Base-by-base conservation (phyloP, 345 rosid species). In the Eucalyptus guilfoylei region DNA sequence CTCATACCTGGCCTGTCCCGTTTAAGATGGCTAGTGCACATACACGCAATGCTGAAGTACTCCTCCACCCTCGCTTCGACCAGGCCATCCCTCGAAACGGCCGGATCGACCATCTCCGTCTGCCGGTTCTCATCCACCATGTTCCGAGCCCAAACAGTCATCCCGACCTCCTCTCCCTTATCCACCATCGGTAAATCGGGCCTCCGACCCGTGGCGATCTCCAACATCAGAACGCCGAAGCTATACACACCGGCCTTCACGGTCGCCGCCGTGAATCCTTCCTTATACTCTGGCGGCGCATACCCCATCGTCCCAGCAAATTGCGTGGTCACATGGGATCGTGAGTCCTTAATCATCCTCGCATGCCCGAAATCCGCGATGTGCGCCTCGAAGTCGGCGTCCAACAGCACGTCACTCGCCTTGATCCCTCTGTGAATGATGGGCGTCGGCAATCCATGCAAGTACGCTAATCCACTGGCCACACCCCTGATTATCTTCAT, bases 231-330 rank as follows among this genome's bases (percentile, higher is more conserved):
- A 21, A 97, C 88, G 6, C 99, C 99, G 12, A 96, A 96, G 64
- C 99, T 96, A 48, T 96, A 96, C 4, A 95, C 97, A 26, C 96
- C 99, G 0, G 95, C 96, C 87, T 89, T 89, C 32, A 90, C 89
- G 0, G 99, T 96, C 1, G 99, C 99, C 2, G 90, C 90, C 6
- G 94, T 95, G 80, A 89, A 91, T 23, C 99, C 99, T 8, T 93
- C 96, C 91, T 90, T 90, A 91, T 94, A 97, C 94, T 97, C 99
- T 49, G 99, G 99, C 3, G 99, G 99, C 99, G 96, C 96, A 90
- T 97, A 97, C 21, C 99, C 58, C 94, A 96, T 95, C 2, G 99
- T 95, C 14, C 98, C 99, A 4, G 98, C 99, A 0, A 95, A 95
- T 45, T 97, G 96, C 6, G 98, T 95, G 26, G 98, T 94, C 5